Evolutionary conservation across 495 filamentous ascomycete species (phyloP), one percentile per base, ranked within the genome.

Genomic region (Podospora pseudopauciseta): DNA sequence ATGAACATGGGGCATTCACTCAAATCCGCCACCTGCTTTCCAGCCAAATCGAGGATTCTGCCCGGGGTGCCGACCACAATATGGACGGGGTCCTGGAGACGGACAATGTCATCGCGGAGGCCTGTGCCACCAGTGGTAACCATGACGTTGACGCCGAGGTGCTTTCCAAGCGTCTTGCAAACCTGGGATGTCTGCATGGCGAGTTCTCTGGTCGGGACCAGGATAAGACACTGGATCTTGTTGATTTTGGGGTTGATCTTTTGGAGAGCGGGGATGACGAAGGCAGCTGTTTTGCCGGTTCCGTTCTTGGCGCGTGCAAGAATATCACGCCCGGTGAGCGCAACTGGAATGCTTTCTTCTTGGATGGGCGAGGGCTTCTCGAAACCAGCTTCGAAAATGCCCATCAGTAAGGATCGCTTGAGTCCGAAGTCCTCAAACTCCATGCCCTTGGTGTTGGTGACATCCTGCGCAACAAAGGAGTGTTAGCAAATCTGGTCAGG

Each of bases 141-240:
- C 96, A 99, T 98, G 74, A 99, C 94, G 75, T 98, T 98, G 77
- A 99, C 86, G 44, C 92, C 92, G 4, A 99, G 88, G 76, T 99
- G 93, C 77, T 97, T 97, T 39, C 95, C 95, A 28, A 99, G 87
- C 19, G 90, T 98, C 82, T 97, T 98, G 86, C 95, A 98, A 57
- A 99, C 95, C 76, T 98, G 96, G 53, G 95, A 98, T 68, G 95
- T 98, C 78, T 99, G 95, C 74, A 99, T 88, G n/a, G 96, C 96
- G 68, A 99, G 85, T 81, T 99, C 95, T 88, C 95, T 82, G 55
- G 95, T 99, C 20, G 95, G 95, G 55, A 99, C 95, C 32, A 99
- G 86, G 70, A 99, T 96, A 65, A 99, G 85, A 67, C 92, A 92
- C 80, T 99, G 95, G 56, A 92, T 95, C 81, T 97, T 97, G 71